Percentiles rank a stretch among this genome's conserved stretches.
phyloP scores from a whole-genome alignment of 2,329 filamentous ascomycete species.

The Penicillium hordei region DNA sequence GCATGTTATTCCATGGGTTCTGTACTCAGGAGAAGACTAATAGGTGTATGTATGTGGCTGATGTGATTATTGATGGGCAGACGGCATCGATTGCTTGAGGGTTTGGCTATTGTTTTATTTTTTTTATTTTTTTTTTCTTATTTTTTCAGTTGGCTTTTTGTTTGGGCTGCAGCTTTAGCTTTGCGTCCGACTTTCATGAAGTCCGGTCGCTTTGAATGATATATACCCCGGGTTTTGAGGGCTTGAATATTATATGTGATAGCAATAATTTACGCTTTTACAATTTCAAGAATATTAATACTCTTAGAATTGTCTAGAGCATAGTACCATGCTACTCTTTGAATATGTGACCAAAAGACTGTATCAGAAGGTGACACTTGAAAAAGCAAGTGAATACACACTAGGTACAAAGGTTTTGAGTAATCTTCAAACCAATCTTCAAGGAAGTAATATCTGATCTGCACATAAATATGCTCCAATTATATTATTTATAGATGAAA shows the following conservation, averaged over 20 bases:
- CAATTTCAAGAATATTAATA: neutral
- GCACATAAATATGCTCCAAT: neutral
- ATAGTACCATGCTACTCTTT: neutral
- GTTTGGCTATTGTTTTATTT: neutral
- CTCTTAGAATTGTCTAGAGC: neutral
- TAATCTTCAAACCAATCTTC: neutral
- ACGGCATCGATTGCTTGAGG: constrained; percentile 18
- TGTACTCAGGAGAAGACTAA: constrained; percentile 22
- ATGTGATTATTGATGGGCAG: constrained; percentile 23
- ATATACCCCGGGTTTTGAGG: constrained; percentile 5
- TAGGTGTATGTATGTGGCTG: constrained; percentile 35
- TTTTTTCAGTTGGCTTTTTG: neutral
- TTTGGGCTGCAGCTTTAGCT: neutral
- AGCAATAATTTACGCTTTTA: neutral
- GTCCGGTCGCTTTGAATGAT: neutral
- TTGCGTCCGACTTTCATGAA: neutral
- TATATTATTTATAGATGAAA: neutral
- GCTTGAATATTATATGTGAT: neutral
- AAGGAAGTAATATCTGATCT: neutral
- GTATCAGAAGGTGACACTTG: neutral
- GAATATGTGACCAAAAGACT: neutral
- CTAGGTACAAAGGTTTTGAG: neutral
- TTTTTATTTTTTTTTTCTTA: too few species aligned
- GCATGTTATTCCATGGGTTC: constrained; percentile 36
- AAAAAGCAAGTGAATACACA: neutral